Base-by-base conservation (phyloP, 2,329 filamentous ascomycete species). In the Calonectria pteridis region DNA sequence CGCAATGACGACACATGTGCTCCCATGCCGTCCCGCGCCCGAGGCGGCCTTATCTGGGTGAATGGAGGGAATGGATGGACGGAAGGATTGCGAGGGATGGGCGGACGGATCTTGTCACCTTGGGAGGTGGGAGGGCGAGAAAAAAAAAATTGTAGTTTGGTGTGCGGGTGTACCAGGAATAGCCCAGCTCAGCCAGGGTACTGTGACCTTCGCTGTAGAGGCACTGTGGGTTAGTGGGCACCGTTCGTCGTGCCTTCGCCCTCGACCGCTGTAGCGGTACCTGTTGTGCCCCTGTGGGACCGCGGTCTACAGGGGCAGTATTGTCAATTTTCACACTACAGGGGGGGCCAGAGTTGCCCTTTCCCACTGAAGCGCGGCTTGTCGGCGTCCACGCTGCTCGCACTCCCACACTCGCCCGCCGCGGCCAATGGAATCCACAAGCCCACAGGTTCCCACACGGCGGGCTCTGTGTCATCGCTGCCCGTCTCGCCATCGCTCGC, bases 401-500 rank as follows among this genome's bases (percentile, higher is more conserved):
- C 46, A 67, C 43, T 51, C 46, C 31, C 64, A 55, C 64, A n/a
- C 64, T 58, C 66, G 66, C 51, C 66, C 50, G 37, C 66, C 50
- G 37, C 50, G 66, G 33, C 66, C 66, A 43, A 68, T 40, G n/a
- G 51, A 68, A 68, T 46, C 68, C 58, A 65, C 68, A 46, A 58
- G 50, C 51, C 66, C 66, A 69, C 68, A 58, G 40, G 59, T 64
- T 64, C 59, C 59, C 68, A 62, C 58, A 66, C 58, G 18, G 14
- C 46, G 40, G 43, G 43, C 68, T 63, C 67, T 67, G 51, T 59
- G 33, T 67, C 59, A 71, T 72, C 74, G 64, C 77, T 74, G 73
- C 59, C 77, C 71, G 71, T 73, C 72, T 73, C 73, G 70, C 75
- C 68, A 68, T 73, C 69, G 69, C 71, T 74, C 62, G 64, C 70